Base-by-base conservation (phyloP, 75 land plant genomes). In the Azolla pinnata region DNA sequence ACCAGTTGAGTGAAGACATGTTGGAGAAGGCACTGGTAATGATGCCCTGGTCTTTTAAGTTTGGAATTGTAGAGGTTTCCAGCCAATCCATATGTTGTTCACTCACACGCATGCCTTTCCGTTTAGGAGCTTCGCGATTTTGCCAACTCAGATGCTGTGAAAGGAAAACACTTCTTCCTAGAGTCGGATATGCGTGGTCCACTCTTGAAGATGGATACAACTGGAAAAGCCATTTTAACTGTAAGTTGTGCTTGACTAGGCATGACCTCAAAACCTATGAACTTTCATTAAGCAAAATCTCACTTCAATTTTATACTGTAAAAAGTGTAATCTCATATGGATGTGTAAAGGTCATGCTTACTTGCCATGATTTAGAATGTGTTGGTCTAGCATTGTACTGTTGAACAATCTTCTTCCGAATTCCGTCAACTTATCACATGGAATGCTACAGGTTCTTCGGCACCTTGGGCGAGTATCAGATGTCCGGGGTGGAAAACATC, bases 101-200 rank as follows among this genome's bases (percentile, higher is more conserved):
- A 38, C 12, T 38, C 14, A 7, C 42, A 8, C 56, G 21, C 21
- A 62, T 18, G 58, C 54, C 25, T 2, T 0, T 60, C 16, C 42
- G 1, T 48, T 72, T 75, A 92, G 97, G 98, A 93, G 68, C 31
- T 88, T 25, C 78, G 98, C 64, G 90, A 93, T 51, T 86, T 93
- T 70, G 74, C 96, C 17, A 62, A 52, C 26, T 27, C 67, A 29
- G 90, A 81, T 33, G 44, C 50, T 29, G 75, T 93, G 7, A 93
- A 93, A 69, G 98, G 98, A 7, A 88, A 83, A 57, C 66, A 85
- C 45, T 93, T 93, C 50, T 81, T 89, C 54, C 81, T 93, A 69
- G 98, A 93, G 68, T 73, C 69, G 50, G 98, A 93, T 70, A 81
- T 93, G 30, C 81, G 75, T 68, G 98, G 98, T 31, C 80, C 85